A percentile compares a stretch with the other conserved stretches of the same genome.
These are phyloP conservation scores for Aurantiochytrium sp. DNA, from an alignment of 108 stramenopile genomes.

Conservation along the genomic window DNA sequence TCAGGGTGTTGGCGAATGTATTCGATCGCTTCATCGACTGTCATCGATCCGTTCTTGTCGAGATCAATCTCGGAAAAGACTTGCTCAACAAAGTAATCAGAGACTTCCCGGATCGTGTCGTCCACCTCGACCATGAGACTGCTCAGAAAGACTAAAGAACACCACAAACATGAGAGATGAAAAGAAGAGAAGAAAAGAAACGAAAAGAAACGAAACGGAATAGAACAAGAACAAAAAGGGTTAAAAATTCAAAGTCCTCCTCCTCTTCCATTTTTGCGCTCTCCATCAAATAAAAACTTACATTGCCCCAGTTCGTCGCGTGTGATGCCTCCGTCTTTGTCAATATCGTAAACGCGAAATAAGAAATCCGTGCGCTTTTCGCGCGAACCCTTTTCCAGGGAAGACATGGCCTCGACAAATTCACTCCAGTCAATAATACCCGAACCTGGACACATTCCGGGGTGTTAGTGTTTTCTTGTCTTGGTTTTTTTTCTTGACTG, in stretches of 20 bases:
- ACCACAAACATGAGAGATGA: neutral
- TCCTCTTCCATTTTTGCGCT: neutral
- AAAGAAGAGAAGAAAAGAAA: neutral
- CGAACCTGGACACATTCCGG: neutral
- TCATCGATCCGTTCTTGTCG: neutral
- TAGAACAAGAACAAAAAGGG: too few relatives aligned
- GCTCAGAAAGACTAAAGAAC: neutral
- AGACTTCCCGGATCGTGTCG: neutral
- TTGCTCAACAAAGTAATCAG: neutral
- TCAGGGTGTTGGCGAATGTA: conserved; percentile 8
- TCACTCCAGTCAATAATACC: conserved; percentile 28
- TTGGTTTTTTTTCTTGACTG: neutral
- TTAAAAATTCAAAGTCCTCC: too few relatives aligned
- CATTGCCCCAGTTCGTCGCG: neutral
- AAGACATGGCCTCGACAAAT: conserved; percentile 17
- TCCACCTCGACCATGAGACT: conserved; percentile 17
- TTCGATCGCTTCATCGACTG: neutral
- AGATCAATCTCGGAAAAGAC: neutral
- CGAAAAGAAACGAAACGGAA: neutral
- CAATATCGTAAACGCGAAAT: conserved; percentile 21
- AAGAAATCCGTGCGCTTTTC: conserved; percentile 3
- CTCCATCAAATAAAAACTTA: neutral
- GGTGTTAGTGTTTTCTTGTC: neutral
- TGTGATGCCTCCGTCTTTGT: conserved; percentile 4
- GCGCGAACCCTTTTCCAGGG: conserved; percentile 19